Evolutionary conservation across 2,329 filamentous ascomycete genomes (phyloP), one percentile per base, ranked within the genome.

Genomic region (Colletotrichum siamense): DNA sequence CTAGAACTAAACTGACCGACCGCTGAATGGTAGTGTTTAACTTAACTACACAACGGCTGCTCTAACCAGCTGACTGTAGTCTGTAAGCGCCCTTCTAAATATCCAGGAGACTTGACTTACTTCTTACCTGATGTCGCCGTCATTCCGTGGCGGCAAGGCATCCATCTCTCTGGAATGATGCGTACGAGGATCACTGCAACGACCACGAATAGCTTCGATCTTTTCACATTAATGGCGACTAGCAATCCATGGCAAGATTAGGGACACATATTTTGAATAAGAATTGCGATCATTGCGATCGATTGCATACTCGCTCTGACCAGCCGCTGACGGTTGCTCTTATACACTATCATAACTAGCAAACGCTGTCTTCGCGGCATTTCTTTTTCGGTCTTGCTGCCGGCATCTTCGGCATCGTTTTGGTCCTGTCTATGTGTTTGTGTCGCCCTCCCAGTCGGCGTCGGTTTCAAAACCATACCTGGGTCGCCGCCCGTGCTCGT

Each of bases 341-440:
- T 49, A 13, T 13, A 49, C 44, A 49, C 44, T 22, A 49, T 49
- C 6, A 4, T 13, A 44, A 0, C 9, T 44, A 44, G 39, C 39
- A 44, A 44, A 0, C 39, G 18, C 39, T n/a, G 9, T n/a, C 39
- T 0, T 12, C 39, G 0, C 39, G 39, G 39, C 39, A 44, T n/a
- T 2, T 49, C 44, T 22, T 22, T 1, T 22, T 3, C n/a, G 0
- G 10, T 22, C 44, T 22, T 8, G 44, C n/a, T 24, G 10, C 0
- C 44, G 44, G n/a, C n/a, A 7, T 24, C 0, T 52, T 0, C 44
- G n/a, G 44, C 44, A 13, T 52, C n/a, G n/a, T 52, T 22, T 22
- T 13, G n/a, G 0, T 22, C 44, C 0, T 49, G 5, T 22, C 0
- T 0, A 13, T 52, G 44, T 22, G 1, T 0, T 39, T 39, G 16